Percentiles rank a stretch among this genome's conserved stretches.
These are phyloP conservation scores for Fagus sylvatica DNA, from an alignment of 306 rosid species.

Conservation along the genomic window DNA sequence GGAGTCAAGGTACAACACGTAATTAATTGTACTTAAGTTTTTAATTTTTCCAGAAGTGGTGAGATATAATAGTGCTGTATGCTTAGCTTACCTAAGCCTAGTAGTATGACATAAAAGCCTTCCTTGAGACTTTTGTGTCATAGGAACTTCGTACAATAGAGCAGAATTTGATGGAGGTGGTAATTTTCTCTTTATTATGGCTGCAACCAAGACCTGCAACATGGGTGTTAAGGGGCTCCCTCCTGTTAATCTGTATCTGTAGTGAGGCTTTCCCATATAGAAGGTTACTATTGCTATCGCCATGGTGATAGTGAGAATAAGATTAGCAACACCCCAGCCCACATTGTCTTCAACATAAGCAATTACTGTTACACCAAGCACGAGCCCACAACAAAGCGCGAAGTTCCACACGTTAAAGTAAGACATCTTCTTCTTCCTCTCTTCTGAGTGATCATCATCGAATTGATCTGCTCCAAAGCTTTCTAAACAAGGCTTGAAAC, in stretches of 20 bases:
- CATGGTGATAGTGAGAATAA: constrained; percentile 36
- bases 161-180: constrained; percentile 29
- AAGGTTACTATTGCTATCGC: constrained; percentile 28
- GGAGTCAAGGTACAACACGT: no score
- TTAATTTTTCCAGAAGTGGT: not conserved
- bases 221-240: constrained; percentile 46
- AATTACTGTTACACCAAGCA: constrained; percentile 42
- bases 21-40: no score
- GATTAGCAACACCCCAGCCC: constrained; percentile 45
- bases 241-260: constrained; percentile 37
- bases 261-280: constrained; percentile 35
- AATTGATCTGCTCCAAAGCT: constrained; percentile 64
- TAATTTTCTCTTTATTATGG: constrained; percentile 48
- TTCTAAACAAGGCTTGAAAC: constrained; percentile 47
- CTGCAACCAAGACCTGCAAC: constrained; percentile 46
- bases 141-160: constrained; percentile 40
- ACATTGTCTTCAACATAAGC: constrained; percentile 45
- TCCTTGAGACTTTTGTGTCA: constrained; percentile 26
- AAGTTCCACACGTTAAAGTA: constrained; percentile 57
- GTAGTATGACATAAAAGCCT: constrained; percentile 40
- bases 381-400: constrained; percentile 27
- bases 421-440: constrained; percentile 52
- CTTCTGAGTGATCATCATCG: constrained; percentile 40
- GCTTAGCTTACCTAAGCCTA: constrained; percentile 36
- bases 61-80: not conserved